These are phyloP conservation scores for Trichosporon sp. DNA, from an alignment of 1,284 basidiomycete genomes.

Conservation along the genomic window DNA sequence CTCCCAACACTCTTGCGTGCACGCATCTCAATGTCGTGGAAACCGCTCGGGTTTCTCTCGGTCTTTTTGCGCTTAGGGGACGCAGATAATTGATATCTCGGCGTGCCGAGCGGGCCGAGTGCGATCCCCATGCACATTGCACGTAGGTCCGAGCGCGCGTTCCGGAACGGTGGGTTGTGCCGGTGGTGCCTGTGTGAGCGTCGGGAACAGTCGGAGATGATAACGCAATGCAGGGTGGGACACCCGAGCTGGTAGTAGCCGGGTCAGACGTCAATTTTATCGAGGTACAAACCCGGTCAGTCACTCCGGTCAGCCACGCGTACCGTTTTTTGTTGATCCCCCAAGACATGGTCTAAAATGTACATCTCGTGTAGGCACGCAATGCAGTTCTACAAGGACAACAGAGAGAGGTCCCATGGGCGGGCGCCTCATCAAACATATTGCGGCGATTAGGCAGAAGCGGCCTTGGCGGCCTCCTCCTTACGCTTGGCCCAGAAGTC, in stretches of 20 bases:
- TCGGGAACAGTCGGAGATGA: neutral
- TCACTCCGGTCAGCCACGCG: neutral
- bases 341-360: conserved; percentile 5
- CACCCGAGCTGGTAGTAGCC: neutral
- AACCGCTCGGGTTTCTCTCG: too few species aligned
- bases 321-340: neutral
- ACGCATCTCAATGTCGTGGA: too few species aligned
- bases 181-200: neutral
- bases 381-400: conserved; percentile 3
- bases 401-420: neutral
- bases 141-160: neutral
- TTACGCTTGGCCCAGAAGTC: conserved; percentile 43
- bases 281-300: conserved; percentile 3
- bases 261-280: conserved; percentile 1
- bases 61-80: too few species aligned
- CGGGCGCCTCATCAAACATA: neutral
- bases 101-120: neutral
- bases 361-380: conserved; percentile 9
- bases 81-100: neutral
- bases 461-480: conserved; percentile 13
- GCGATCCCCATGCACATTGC: neutral
- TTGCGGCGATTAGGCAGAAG: neutral
- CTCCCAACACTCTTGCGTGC: too few species aligned
- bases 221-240: neutral
- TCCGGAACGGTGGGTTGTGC: neutral